Evolutionary conservation across 2,329 filamentous ascomycete genomes (phyloP).

Genomic region (Alternaria sp.): DNA sequence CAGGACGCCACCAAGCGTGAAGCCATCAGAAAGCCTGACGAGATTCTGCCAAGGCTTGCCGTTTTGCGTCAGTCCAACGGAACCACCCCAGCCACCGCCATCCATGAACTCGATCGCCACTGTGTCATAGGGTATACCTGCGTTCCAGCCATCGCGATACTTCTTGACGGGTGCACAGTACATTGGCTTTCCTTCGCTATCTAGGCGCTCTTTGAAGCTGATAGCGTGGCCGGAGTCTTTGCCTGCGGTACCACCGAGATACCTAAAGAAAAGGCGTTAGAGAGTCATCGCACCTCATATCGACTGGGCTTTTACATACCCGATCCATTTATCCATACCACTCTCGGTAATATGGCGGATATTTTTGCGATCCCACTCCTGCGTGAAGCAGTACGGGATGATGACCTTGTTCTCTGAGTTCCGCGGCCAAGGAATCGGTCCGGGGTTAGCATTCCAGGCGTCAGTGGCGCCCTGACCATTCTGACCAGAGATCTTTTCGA

Average conservation of each 20-base stretch:
- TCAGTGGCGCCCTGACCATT: neutral
- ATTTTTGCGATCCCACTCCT: neutral
- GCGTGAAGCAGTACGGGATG: conserved; percentile 9
- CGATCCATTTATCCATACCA: conserved; percentile 1
- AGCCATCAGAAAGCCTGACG: neutral
- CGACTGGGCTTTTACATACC: neutral
- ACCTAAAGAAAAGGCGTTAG: neutral
- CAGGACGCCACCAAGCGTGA: neutral
- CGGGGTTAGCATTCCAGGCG: neutral
- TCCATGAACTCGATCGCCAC: conserved; percentile 6
- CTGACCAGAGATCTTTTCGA: neutral
- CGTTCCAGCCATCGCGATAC: conserved; percentile 10
- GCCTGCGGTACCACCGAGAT: neutral
- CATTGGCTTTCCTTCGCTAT: neutral
- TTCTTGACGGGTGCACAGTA: neutral
- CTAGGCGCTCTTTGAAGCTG: conserved; percentile 1
- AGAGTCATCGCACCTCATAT: neutral
- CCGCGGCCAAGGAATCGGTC: neutral
- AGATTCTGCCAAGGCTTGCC: conserved; percentile 6
- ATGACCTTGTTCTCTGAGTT: neutral
- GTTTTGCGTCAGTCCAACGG: conserved; percentile 5
- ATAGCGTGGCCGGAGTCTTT: neutral
- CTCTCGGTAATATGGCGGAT: neutral
- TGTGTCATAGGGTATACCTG: conserved; percentile 1
- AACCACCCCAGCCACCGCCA: neutral